Base-by-base conservation (phyloP, 108 stramenopile species). In the Cyclotella atomus region DNA sequence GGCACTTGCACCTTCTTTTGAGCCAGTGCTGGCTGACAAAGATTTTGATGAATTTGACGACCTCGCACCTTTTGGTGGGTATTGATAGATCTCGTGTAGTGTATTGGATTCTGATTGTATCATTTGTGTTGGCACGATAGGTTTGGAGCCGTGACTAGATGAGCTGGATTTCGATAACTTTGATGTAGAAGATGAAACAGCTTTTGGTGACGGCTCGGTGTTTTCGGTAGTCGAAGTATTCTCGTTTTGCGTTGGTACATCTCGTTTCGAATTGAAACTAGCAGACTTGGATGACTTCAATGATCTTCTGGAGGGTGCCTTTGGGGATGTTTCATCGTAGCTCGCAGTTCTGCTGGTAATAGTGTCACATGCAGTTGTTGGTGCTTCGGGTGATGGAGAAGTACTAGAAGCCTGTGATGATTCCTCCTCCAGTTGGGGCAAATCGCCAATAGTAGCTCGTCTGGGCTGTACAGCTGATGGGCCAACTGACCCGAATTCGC, bases 381-480 rank as follows among this genome's bases (percentile, higher is more conserved):
- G n/a, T n/a, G n/a, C n/a, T n/a, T n/a, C n/a, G n/a, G n/a, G 12
- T 0, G 29, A 5, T 32, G 30, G n/a, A 32, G 56, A 2, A 20
- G 3, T 43, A 10, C 38, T 38, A 20, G 41, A 27, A 20, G 36
- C 41, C 21, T 61, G 28, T 41, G 60, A 61, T 24, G 36, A 38
- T 14, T 61, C 60, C 21, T 61, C 60, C 20, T 61, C 60, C 12
- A 61, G 60, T 20, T 61, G 36, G 2, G 60, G 60, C 24, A 23
- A 41, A 44, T 61, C 41, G 21, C 21, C 60, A 23, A 61, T 20
- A 61, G 60, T 44, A 10, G 60, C 14, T 1, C 41, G 36, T 23
- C 36, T 21, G 0, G 60, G n/a, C n/a, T n/a, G 36, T 8, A 2
- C 36, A 30, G 60, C 21, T 19, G 2, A 24, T 15, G 28, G 29